Base-by-base conservation (phyloP, 2,329 filamentous ascomycete genomes). In the Thyridium curvatum region DNA sequence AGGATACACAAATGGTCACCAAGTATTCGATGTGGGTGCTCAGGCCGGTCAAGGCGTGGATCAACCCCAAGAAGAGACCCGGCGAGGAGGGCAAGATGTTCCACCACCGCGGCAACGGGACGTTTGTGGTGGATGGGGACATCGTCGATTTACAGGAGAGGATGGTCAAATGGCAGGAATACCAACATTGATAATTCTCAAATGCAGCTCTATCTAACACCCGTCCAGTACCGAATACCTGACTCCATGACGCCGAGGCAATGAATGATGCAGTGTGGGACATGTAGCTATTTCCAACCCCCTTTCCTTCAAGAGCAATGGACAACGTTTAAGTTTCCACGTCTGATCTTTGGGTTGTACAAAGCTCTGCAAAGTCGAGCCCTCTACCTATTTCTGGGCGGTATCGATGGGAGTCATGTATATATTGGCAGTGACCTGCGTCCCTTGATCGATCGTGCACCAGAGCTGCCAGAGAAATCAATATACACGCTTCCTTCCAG, bases 141-240 rank as follows among this genome's bases (percentile, higher is more conserved):
- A 37, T 58, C 8, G 32, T 61, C 30, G 49, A 59, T 45, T 46
- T 60, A 43, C 52, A 53, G 44, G 52, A 55, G 16, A 45, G 54
- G 18, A 60, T 60, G 58, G 50, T 55, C 38, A 59, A 60, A 46
- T 61, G 57, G 57, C 41, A 50, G 43, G 51, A 58, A 42, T 57
- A 53, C 49, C 52, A 55, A 47, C 52, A 57, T 33, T 56, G 41
- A 55, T 37, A 29, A 33, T 41, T 18, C 18, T 32, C 15, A 17
- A 13, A 32, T 32, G 18, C 16, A n/a, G 8, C 15, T 32, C 28
- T 32, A 30, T 35, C 47, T 48, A 48, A 51, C 34, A 14, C 21
- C 17, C 39, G 34, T 35, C 30, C 38, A 50, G 48, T 45, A 43
- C 46, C 41, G 46, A 48, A n/a, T 50, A 50, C 33, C 40, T 50